Percentiles rank a stretch among this genome's conserved stretches.
Evolutionary conservation across 768 basidiomycete species (phyloP).

Genomic region (Amanita brunnescens): DNA sequence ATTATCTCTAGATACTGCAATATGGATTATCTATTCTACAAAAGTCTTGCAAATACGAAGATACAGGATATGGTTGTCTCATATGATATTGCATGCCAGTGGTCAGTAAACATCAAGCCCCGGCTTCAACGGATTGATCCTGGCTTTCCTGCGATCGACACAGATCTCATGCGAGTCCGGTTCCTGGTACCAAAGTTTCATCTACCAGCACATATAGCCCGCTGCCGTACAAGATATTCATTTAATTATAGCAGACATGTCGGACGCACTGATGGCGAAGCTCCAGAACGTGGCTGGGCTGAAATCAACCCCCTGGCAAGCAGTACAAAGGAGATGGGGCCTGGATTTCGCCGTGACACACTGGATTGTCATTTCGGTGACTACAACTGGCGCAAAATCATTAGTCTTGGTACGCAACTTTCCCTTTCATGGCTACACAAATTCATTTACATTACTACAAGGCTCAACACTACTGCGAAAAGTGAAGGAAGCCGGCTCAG

Average conservation of each 20-base stretch:
- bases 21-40: slow-evolving; percentile 18
- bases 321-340: neutral
- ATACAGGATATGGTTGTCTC: slow-evolving; percentile 11
- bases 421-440: too few relatives aligned
- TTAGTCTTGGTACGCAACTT: too few relatives aligned
- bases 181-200: too few relatives aligned
- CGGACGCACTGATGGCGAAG: neutral
- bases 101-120: slow-evolving; percentile 12
- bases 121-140: slow-evolving; percentile 11
- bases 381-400: too few relatives aligned
- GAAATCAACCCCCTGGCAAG: neutral
- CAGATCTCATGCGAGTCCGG: too few relatives aligned
- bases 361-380: neutral
- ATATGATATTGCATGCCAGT: slow-evolving; percentile 28
- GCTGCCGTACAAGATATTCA: neutral
- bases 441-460: neutral
- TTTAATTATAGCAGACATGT: neutral
- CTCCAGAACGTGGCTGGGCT: neutral
- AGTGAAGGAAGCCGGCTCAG: neutral
- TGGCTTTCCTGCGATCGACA: neutral
- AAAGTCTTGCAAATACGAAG: slow-evolving; percentile 1
- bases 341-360: neutral
- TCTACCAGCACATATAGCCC: too few relatives aligned
- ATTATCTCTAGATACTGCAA: slow-evolving; percentile 13
- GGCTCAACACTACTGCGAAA: neutral